These are phyloP conservation scores for Phytophthora meadii DNA, from an alignment of 352 stramenopile species.

Conservation along the genomic window DNA sequence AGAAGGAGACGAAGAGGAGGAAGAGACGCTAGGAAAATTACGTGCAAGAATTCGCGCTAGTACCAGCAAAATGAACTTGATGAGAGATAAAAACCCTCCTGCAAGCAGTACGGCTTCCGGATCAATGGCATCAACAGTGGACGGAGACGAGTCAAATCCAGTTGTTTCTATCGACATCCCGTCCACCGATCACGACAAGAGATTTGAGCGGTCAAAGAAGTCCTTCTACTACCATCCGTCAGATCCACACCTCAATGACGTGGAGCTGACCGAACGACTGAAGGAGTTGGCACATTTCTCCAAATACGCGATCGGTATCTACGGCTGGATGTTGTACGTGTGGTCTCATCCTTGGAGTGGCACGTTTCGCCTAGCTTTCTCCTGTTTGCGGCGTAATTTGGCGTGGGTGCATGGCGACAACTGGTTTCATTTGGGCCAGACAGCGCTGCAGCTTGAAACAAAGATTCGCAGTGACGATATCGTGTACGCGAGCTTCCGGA, in stretches of 20 bases:
- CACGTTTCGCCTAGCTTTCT: constrained; percentile 76
- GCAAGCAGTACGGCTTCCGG: constrained; percentile 9
- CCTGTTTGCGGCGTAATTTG: constrained; percentile 67
- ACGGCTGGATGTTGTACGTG: constrained; percentile 91
- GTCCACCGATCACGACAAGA: constrained; percentile 5
- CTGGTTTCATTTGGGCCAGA: constrained; percentile 81
- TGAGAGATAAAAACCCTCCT: constrained; percentile 5
- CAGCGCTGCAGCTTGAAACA: constrained; percentile 84
- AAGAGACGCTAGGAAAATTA: constrained; percentile 60
- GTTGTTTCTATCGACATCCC: constrained; percentile 67
- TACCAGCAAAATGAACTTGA: constrained; percentile 26
- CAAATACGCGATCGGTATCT: constrained; percentile 89
- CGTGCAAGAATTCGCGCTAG: constrained; percentile 51
- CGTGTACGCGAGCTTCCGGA: constrained; percentile 83
- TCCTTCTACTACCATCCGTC: constrained; percentile 51
- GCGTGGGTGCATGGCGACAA: constrained; percentile 87
- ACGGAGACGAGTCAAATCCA: constrained; percentile 28
- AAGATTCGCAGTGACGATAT: constrained; percentile 70
- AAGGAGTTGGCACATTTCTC: constrained; percentile 83
- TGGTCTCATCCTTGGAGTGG: constrained; percentile 91
- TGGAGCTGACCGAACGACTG: constrained; percentile 54
- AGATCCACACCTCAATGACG: constrained; percentile 47
- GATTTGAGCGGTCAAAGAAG: constrained; percentile 15
- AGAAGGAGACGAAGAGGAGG: constrained; percentile 42
- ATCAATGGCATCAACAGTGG: constrained; percentile 34